phyloP scores from a whole-genome alignment of 2,329 filamentous ascomycete species.

The Blastomyces silverae region DNA sequence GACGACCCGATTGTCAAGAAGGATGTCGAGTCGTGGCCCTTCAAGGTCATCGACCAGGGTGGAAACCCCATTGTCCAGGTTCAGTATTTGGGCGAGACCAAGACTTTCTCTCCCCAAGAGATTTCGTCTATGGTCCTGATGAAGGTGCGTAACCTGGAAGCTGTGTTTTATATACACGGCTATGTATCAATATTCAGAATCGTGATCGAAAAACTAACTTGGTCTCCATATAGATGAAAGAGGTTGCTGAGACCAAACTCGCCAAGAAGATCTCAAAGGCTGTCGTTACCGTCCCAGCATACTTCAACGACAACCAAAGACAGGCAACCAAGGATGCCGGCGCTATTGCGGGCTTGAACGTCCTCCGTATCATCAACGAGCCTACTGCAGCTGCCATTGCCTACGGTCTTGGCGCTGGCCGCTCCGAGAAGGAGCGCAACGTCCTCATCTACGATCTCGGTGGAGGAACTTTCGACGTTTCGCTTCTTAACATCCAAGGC shows the following conservation, averaged over 20 bases:
- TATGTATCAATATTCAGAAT: not conserved
- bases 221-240: conserved; percentile 70
- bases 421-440: conserved; percentile 96
- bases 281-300: conserved; percentile 96
- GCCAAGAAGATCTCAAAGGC: conserved; percentile 99
- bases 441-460: conserved; percentile 99
- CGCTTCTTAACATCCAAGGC: conserved; percentile 95
- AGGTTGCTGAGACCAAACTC: conserved; percentile 96
- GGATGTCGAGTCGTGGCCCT: conserved; percentile 97
- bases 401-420: conserved; percentile 92
- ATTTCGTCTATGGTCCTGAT: conserved; percentile 97
- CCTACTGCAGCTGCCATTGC: conserved; percentile 96
- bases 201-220: conserved; percentile 9
- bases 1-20: conserved; percentile 97
- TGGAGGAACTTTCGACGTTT: conserved; percentile 99
- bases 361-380: conserved; percentile 99
- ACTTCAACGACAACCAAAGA: conserved; percentile 99
- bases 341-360: conserved; percentile 93
- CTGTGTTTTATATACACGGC: not conserved
- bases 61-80: conserved; percentile 90
- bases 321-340: conserved; percentile 99
- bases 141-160: conserved; percentile 59
- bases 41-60: conserved; percentile 90
- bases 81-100: conserved; percentile 88
- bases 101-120: conserved; percentile 96